phyloP scores from a whole-genome alignment of 768 basidiomycete genomes.

The Macrolepiota fuliginosa region DNA sequence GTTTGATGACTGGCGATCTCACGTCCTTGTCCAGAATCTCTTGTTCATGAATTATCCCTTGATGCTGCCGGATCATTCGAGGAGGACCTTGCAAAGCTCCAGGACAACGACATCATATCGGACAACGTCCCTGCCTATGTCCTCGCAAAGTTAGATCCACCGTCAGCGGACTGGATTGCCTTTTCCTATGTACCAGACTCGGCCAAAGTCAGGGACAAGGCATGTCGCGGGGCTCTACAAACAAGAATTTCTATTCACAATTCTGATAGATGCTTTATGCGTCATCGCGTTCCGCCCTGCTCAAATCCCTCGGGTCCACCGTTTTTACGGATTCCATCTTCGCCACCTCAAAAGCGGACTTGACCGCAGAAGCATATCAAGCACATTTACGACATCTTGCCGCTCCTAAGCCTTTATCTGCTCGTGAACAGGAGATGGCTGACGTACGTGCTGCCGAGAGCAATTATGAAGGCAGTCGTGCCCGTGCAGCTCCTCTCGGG shows the following conservation, averaged over 20 bases:
- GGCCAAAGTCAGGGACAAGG: conserved; percentile 83
- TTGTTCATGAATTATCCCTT: conserved; percentile 58
- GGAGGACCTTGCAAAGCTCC: conserved; percentile 59
- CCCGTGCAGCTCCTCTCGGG: conserved; percentile 54
- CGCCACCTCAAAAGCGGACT: conserved; percentile 68
- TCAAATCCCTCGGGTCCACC: conserved; percentile 72
- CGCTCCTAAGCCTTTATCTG: conserved; percentile 81
- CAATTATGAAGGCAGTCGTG: conserved; percentile 57
- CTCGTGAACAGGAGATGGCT: conserved; percentile 78
- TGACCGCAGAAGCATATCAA: conserved; percentile 68
- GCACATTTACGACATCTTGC: conserved; percentile 68
- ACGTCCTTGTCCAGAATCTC: conserved; percentile 49
- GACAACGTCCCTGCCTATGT: conserved; percentile 73
- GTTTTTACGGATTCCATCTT: conserved; percentile 74
- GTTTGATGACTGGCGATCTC: conserved; percentile 18
- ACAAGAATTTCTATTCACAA: not conserved
- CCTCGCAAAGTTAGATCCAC: conserved; percentile 60
- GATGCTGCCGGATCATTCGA: conserved; percentile 49
- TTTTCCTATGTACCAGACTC: conserved; percentile 82
- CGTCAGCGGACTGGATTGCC: conserved; percentile 65
- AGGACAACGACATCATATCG: conserved; percentile 47
- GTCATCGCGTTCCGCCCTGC: conserved; percentile 66
- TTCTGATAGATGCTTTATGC: conserved; percentile 81
- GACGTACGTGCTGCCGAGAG: conserved; percentile 76
- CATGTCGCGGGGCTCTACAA: conserved; percentile 21